Base-by-base conservation (phyloP, 129 eudicot genomes). In the Apium graveolens region DNA sequence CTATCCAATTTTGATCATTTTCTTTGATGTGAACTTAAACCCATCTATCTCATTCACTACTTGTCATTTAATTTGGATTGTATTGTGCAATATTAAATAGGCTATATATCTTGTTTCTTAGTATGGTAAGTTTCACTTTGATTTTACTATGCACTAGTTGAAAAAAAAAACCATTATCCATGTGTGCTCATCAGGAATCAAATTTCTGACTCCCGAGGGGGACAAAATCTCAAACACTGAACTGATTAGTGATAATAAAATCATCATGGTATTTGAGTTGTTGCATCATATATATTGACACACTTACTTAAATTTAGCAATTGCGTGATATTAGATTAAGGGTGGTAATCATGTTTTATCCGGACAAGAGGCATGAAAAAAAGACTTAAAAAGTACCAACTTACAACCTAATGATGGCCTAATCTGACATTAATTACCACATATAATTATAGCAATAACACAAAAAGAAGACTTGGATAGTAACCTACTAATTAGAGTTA, bases 401-500 rank as follows among this genome's bases (percentile, higher is more conserved):
- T 18, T 70, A 32, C 3, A 17, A 70, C 27, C 37, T 17, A 18
- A 70, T 70, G 26, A 70, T 70, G 43, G 26, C 44, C 74, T 37
- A 37, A 37, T 70, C 43, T 70, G 45, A 70, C n/a, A n/a, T n/a
- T 70, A 70, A 70, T 35, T 7, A 34, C 26, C 43, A 7, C 44
- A 32, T 70, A 17, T 32, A 34, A 32, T 70, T 34, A 34, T 37
- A 70, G 44, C 74, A 37, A 5, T 2, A 34, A 70, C 43, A 70
- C 27, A 20, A 72, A 70, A 72, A 41, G 51, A 41, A 21, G 51
- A 39, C 27, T 41, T 24, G 3, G 39, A 44, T 43, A 31, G 57
- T 26, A 74, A 74, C 57, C 77, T 74, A 44, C 77, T 74, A 74
- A 44, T 74, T 74, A 74, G 31, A 26, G 9, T 27, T 43, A 43